These are phyloP conservation scores for Canariomyces notabilis DNA, from an alignment of 2,329 filamentous ascomycete genomes.

Conservation along the genomic window DNA sequence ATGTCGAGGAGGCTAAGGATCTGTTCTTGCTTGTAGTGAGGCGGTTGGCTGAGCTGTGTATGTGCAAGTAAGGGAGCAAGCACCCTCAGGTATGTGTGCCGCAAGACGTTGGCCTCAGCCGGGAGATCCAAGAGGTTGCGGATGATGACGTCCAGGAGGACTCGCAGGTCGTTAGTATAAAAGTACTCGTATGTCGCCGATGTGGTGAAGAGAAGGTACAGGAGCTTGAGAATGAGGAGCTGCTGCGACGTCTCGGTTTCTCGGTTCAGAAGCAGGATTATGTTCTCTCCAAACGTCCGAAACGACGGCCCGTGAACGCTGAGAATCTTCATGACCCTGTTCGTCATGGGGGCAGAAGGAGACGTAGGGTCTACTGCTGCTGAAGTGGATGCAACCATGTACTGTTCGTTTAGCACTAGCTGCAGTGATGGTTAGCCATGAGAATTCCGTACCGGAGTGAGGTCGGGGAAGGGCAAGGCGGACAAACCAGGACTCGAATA, in stretches of 20 bases:
- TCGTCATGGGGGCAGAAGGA: slow-evolving; percentile 61
- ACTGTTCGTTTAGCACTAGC: slow-evolving; percentile 96
- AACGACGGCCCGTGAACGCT: slow-evolving; percentile 75
- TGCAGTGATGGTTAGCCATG: slow-evolving; percentile 33
- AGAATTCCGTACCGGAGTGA: too few relatives aligned
- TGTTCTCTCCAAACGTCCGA: slow-evolving; percentile 95
- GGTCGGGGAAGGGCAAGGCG: neutral
- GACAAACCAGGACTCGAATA: slow-evolving; percentile 79
- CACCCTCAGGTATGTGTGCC: slow-evolving; percentile 92
- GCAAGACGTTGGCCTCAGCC: slow-evolving; percentile 68
- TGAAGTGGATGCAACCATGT: slow-evolving; percentile 73
- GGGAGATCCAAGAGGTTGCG: slow-evolving; percentile 95
- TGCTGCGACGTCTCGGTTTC: slow-evolving; percentile 93
- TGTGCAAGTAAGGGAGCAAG: slow-evolving; percentile 85
- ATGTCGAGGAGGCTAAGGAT: slow-evolving; percentile 70
- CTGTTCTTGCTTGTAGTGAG: slow-evolving; percentile 88
- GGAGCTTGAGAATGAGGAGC: slow-evolving; percentile 88
- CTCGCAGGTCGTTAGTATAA: slow-evolving; percentile 93
- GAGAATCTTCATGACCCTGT: slow-evolving; percentile 87
- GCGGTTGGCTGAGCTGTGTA: slow-evolving; percentile 80
- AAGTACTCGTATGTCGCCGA: slow-evolving; percentile 93
- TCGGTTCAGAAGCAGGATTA: slow-evolving; percentile 89
- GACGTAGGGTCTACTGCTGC: slow-evolving; percentile 38
- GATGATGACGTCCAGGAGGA: slow-evolving; percentile 91
- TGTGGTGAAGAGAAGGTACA: slow-evolving; percentile 94